Percentiles rank a stretch among this genome's conserved stretches.
phyloP scores from a whole-genome alignment of 2,329 filamentous ascomycete species.

The Penicillium sp. region DNA sequence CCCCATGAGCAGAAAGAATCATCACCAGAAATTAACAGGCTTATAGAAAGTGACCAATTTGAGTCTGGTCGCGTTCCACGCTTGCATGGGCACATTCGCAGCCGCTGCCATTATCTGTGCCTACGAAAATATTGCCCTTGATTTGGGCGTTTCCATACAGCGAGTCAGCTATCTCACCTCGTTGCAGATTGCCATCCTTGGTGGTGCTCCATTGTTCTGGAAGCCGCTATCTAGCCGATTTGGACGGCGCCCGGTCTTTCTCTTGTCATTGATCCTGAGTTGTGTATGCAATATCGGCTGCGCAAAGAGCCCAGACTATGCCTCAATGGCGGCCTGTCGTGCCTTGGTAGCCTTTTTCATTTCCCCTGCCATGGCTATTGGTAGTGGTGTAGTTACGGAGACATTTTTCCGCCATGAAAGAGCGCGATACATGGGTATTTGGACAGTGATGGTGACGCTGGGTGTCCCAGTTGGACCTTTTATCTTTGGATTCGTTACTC shows the following conservation, averaged over 20 bases:
- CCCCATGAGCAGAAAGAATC: neutral
- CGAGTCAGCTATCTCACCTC: slow-evolving; percentile 56
- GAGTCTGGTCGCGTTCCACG: slow-evolving; percentile 57
- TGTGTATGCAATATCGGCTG: slow-evolving; percentile 56
- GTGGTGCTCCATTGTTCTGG: slow-evolving; percentile 58
- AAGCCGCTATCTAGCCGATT: slow-evolving; percentile 55
- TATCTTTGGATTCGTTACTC: slow-evolving; percentile 47
- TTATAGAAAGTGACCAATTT: slow-evolving; percentile 54
- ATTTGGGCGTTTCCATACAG: slow-evolving; percentile 52
- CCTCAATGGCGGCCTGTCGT: slow-evolving; percentile 52
- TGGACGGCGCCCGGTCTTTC: slow-evolving; percentile 56
- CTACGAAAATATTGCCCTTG: slow-evolving; percentile 54
- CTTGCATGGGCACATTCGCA: slow-evolving; percentile 58
- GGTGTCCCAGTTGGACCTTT: slow-evolving; percentile 45
- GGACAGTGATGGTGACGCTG: slow-evolving; percentile 53
- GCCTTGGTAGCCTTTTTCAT: slow-evolving; percentile 56
- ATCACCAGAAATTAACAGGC: slow-evolving; percentile 1
- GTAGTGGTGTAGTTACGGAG: slow-evolving; percentile 57
- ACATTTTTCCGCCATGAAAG: slow-evolving; percentile 57
- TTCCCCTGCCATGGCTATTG: slow-evolving; percentile 52
- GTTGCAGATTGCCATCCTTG: slow-evolving; percentile 56
- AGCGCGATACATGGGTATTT: slow-evolving; percentile 57
- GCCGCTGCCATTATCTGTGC: slow-evolving; percentile 57
- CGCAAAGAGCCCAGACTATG: slow-evolving; percentile 51
- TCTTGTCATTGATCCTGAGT: slow-evolving; percentile 52